These are phyloP conservation scores for Neolecta irregularis DNA, from an alignment of 1,139 yeast species.

Conservation along the genomic window DNA sequence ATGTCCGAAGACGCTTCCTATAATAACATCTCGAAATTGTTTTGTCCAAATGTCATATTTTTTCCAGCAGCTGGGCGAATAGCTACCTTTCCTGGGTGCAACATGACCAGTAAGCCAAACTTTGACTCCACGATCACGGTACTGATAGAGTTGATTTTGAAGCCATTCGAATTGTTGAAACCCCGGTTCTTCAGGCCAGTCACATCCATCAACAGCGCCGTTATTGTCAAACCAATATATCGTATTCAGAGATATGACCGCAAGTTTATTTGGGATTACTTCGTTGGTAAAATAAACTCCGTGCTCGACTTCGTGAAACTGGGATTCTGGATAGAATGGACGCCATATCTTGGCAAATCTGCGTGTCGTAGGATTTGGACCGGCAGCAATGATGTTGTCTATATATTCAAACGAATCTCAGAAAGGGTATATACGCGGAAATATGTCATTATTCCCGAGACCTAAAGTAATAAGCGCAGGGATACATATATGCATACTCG, in stretches of 20 bases:
- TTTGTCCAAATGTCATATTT: conserved; percentile 64
- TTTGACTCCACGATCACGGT: conserved; percentile 60
- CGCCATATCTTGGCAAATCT: conserved; percentile 63
- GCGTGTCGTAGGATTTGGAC: conserved; percentile 72
- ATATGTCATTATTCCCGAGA: conserved; percentile 73
- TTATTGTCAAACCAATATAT: conserved; percentile 59
- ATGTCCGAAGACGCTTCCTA: conserved; percentile 76
- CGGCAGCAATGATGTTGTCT: conserved; percentile 66
- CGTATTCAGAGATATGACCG: conserved; percentile 64
- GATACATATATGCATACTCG: too few relatives aligned
- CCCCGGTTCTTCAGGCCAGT: conserved; percentile 58
- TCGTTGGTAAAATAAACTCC: conserved; percentile 65
- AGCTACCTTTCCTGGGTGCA: conserved; percentile 68
- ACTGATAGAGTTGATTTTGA: conserved; percentile 54
- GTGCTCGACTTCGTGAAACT: conserved; percentile 54
- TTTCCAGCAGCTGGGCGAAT: conserved; percentile 53
- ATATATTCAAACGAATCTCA: too few relatives aligned
- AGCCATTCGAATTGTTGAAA: conserved; percentile 63
- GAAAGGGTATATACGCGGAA: too few relatives aligned
- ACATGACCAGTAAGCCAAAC: conserved; percentile 83
- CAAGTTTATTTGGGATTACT: conserved; percentile 61
- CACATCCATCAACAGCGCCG: conserved; percentile 73
- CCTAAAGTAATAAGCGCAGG: conserved; percentile 49
- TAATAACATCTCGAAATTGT: conserved; percentile 65
- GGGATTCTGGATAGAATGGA: conserved; percentile 58